Percentiles rank a stretch among this genome's conserved stretches.
These are phyloP conservation scores for Iris macrosiphon DNA, from an alignment of 106 monocot species.

Conservation along the genomic window DNA sequence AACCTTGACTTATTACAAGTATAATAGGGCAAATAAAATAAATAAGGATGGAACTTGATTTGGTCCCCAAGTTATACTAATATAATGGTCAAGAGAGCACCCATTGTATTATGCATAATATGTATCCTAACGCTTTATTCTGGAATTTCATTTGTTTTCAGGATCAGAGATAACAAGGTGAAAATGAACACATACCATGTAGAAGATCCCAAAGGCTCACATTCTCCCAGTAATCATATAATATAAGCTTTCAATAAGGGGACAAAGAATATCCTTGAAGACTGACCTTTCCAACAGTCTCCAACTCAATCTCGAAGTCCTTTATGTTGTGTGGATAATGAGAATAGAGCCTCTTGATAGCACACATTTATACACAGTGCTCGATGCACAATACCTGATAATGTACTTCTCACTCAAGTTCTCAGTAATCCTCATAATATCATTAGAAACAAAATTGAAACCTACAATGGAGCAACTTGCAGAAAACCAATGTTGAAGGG, in stretches of 20 bases:
- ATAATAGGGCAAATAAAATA: too few species aligned
- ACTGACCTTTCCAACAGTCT: constrained; percentile 76
- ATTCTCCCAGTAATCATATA: constrained; percentile 94
- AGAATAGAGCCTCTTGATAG: constrained; percentile 62
- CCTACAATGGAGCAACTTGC: constrained; percentile 93
- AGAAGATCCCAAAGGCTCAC: constrained; percentile 93
- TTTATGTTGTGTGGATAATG: constrained; percentile 71
- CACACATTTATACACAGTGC: constrained; percentile 83
- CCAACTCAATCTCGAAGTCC: constrained; percentile 80
- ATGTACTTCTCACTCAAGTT: constrained; percentile 85
- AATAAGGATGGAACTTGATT: too few species aligned
- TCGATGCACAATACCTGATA: constrained; percentile 79
- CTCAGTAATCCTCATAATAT: constrained; percentile 93
- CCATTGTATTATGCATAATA: too few species aligned
- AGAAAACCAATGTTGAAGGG: constrained; percentile 95
- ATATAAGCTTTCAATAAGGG: constrained; percentile 61
- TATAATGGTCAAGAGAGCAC: too few species aligned
- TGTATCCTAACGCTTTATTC: too few species aligned
- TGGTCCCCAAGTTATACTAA: too few species aligned
- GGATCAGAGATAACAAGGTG: too few species aligned
- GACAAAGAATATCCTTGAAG: constrained; percentile 84
- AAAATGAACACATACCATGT: constrained; percentile 48
- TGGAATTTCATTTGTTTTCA: too few species aligned
- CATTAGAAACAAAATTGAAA: constrained; percentile 11
- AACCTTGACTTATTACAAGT: too few species aligned